Evolutionary conservation across 441 rosid genomes (phyloP).

Genomic region (Brassica hybrid): DNA sequence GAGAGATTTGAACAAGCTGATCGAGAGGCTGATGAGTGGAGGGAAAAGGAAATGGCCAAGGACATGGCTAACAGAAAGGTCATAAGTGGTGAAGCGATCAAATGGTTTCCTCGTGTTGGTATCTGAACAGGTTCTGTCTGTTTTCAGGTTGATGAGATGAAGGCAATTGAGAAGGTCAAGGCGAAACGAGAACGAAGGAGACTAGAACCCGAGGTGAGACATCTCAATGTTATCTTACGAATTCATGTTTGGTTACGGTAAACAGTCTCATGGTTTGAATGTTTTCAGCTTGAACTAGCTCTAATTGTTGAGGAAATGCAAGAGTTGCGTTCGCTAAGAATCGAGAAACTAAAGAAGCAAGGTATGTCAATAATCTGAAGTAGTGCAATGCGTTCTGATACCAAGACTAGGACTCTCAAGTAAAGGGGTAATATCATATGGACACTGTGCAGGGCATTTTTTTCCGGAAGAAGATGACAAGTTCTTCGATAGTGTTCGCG

Average conservation of each 20-base stretch:
- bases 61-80: constrained; percentile 77
- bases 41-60: constrained; percentile 78
- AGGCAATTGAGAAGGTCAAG: constrained; percentile 86
- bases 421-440: constrained; percentile 23
- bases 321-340: constrained; percentile 73
- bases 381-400: neutral
- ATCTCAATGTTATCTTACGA: constrained; percentile 1
- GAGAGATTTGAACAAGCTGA: constrained; percentile 64
- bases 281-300: constrained; percentile 85
- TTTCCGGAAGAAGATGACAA: constrained; percentile 93
- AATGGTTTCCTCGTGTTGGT: constrained; percentile 8
- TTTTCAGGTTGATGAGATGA: constrained; percentile 85
- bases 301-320: constrained; percentile 85
- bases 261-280: constrained; percentile 18
- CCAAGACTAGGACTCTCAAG: no score
- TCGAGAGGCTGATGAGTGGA: constrained; percentile 85
- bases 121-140: neutral
- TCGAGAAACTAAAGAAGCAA: constrained; percentile 87
- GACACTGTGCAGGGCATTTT: constrained; percentile 71
- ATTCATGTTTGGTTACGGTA: no score
- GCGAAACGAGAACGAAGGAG: constrained; percentile 77
- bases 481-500: constrained; percentile 88
- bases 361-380: constrained; percentile 47
- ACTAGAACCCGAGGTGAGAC: constrained; percentile 81
- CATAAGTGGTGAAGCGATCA: neutral